phyloP scores from a whole-genome alignment of 139 green algal species.

The Chlorella sorokiniana region DNA sequence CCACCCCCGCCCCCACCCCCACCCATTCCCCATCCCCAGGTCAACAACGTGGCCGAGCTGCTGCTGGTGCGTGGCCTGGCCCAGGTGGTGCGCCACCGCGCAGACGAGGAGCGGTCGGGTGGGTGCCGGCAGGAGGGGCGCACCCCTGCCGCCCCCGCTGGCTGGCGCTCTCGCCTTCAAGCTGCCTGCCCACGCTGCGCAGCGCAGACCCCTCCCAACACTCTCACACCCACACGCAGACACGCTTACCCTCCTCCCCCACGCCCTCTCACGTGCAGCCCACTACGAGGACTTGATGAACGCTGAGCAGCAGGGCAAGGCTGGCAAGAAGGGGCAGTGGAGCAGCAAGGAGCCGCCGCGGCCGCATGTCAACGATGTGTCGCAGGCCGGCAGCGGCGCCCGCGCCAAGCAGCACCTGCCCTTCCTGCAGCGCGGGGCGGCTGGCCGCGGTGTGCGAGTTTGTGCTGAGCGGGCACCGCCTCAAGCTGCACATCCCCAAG shows the following conservation, averaged over 20 bases:
- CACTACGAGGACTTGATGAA: constrained; percentile 91
- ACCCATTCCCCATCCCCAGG: constrained; percentile 49
- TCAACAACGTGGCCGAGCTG: constrained; percentile 84
- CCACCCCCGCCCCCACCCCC: background rate
- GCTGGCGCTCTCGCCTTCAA: background rate
- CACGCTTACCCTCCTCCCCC: background rate
- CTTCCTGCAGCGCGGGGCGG: constrained; percentile 89
- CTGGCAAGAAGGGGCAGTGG: constrained; percentile 83
- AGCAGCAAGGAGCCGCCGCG: constrained; percentile 73
- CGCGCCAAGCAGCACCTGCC: constrained; percentile 90
- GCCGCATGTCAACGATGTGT: constrained; percentile 89
- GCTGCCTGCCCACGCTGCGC: background rate
- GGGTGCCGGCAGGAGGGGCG: background rate
- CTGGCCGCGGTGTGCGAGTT: constrained; percentile 81
- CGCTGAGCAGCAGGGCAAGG: constrained; percentile 83
- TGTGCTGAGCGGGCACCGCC: constrained; percentile 80
- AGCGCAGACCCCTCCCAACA: no score
- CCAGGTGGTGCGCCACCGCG: constrained; percentile 72
- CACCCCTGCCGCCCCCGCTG: no score
- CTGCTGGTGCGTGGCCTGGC: constrained; percentile 86
- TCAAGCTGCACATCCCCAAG: constrained; percentile 87
- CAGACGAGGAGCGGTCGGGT: constrained; percentile 54
- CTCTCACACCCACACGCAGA: background rate
- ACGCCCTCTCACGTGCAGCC: constrained; percentile 26
- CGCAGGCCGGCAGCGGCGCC: constrained; percentile 56